Base-by-base conservation (phyloP, 306 rosid species). In the Betula pendula region DNA sequence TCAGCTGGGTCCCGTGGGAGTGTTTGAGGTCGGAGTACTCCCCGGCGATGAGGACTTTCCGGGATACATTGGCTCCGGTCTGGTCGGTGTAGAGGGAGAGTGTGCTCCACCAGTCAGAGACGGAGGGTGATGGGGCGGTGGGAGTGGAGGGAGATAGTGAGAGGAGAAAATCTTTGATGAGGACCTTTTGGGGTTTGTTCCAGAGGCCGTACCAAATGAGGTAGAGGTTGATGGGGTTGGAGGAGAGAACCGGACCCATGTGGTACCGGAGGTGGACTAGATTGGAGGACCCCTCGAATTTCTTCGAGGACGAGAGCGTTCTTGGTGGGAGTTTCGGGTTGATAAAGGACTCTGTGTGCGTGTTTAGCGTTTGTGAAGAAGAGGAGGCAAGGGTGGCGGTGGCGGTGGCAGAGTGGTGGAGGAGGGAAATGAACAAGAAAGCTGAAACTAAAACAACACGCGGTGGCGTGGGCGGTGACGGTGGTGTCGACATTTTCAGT, bases 241-340 rank as follows among this genome's bases (percentile, higher is more conserved):
- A 87, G 6, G 97, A 90, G 2, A 94, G 86, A 0, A 94, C 96
- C 0, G 98, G 98, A 5, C 98, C 98, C 98, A 94, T 94, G 82
- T 94, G 98, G 90, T 94, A 94, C 2, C 86, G 89, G 51, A 94
- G 97, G 27, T 81, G 56, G 0, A 94, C 93, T 2, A 94, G 79
- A 55, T 94, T 87, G 1, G 98, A 94, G 5, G 96, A 89, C 1
- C 98, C 98, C 73, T 94, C 98, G 77, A 75, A 90, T 9, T 84
- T 85, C 79, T 92, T 94, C 0, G 96, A 90, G 22, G 97, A 76
- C 0, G 95, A 83, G 19, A 92, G 84, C 31, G 86, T 74, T 27
- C 73, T 62, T 0, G 85, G 89, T 8, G 97, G 96, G 31, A 91
- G 85, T 60, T 83, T 84, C 0, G 98, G 98, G 88, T 94, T 94